Evolutionary conservation across 306 rosid genomes (phyloP).

Genomic region (Prunus mongolica): DNA sequence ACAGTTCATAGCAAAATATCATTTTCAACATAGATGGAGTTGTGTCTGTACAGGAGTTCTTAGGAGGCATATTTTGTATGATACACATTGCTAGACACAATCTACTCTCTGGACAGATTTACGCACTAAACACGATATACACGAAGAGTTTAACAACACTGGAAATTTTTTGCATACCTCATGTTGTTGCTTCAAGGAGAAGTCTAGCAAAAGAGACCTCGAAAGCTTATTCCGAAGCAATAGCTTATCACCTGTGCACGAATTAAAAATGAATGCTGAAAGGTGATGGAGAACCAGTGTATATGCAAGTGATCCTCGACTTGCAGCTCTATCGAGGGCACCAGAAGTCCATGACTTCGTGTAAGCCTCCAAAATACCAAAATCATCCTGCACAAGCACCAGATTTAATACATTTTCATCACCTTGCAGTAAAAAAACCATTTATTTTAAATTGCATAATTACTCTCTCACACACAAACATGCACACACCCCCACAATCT

Average conservation of each 20-base stretch:
- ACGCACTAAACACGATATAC: not conserved
- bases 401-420: constrained; percentile 6
- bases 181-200: constrained; percentile 57
- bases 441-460: not conserved
- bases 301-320: constrained; percentile 66
- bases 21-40: not conserved
- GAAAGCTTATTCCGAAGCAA: constrained; percentile 64
- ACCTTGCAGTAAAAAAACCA: not conserved
- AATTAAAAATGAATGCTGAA: constrained; percentile 58
- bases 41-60: not conserved
- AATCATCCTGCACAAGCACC: constrained; percentile 56
- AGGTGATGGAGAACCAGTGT: constrained; percentile 73
- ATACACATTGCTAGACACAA: not conserved
- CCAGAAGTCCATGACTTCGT: constrained; percentile 83
- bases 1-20: not conserved
- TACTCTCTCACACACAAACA: not conserved
- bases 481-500: not conserved
- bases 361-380: constrained; percentile 69
- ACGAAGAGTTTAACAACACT: not conserved
- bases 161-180: constrained; percentile 47
- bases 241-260: constrained; percentile 38
- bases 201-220: constrained; percentile 74
- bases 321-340: constrained; percentile 79
- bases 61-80: not conserved
- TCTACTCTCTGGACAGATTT: not conserved